phyloP scores from a whole-genome alignment of 306 rosid species.

The Betula pendula region DNA sequence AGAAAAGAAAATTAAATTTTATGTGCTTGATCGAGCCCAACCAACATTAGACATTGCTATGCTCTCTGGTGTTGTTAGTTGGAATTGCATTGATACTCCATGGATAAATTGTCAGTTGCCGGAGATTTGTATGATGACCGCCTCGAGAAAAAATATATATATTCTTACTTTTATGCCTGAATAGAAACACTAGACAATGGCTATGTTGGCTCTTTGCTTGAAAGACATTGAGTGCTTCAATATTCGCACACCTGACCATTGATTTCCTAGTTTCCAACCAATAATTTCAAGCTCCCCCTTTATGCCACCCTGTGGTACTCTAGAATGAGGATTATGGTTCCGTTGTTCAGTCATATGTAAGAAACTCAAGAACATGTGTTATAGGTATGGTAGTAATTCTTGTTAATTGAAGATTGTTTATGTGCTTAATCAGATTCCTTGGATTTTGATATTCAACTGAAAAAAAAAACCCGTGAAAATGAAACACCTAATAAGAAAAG shows the following conservation, averaged over 20 bases:
- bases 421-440: neutral
- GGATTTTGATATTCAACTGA: neutral
- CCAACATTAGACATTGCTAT: neutral
- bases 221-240: neutral
- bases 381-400: neutral
- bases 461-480: conserved; percentile 17
- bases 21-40: neutral
- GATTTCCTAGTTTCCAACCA: neutral
- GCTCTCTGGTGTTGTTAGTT: neutral
- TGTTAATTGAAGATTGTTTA: neutral
- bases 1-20: neutral
- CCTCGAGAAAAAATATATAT: neutral
- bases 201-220: neutral
- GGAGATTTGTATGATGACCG: neutral
- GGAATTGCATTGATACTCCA: neutral
- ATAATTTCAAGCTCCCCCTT: neutral
- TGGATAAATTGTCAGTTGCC: neutral
- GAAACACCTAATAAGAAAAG: neutral
- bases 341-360: neutral
- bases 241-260: neutral
- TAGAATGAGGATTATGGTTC: too few species aligned
- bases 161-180: too few species aligned
- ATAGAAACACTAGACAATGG: neutral
- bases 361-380: neutral
- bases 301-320: neutral